A percentile compares a stretch with the other conserved stretches of the same genome.
Evolutionary conservation across 176 grass and related monocot species (phyloP).

Genomic region (Ensete ventricosum): DNA sequence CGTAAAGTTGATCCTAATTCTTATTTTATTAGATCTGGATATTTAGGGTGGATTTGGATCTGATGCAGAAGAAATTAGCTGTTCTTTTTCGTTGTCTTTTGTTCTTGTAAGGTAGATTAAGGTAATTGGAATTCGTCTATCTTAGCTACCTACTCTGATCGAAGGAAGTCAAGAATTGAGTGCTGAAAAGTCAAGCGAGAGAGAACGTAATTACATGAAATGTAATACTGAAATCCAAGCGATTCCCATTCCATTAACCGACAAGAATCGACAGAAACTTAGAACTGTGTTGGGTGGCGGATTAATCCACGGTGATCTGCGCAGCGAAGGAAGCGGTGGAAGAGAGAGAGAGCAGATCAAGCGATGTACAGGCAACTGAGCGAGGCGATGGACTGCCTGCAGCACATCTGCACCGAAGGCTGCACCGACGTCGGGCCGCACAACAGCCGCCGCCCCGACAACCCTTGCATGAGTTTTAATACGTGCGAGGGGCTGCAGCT

Average conservation of each 20-base stretch:
- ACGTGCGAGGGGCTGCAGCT: slow-evolving; percentile 48
- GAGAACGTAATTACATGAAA: too few relatives aligned
- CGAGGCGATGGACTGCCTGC: slow-evolving; percentile 59
- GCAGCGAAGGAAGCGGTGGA: slow-evolving; percentile 43
- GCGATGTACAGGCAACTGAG: slow-evolving; percentile 43
- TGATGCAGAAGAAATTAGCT: not conserved
- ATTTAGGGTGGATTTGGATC: not conserved
- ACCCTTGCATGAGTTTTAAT: slow-evolving; percentile 4
- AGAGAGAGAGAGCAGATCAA: slow-evolving; percentile 24
- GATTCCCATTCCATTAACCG: too few relatives aligned
- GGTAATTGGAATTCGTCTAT: not conserved
- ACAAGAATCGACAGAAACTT: too few relatives aligned
- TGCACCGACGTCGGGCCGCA: slow-evolving; percentile 12
- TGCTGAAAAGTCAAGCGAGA: too few relatives aligned
- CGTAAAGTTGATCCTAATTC: not conserved
- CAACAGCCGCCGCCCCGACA: not conserved
- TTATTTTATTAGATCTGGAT: not conserved
- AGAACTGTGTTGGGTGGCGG: too few relatives aligned
- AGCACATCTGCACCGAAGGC: slow-evolving; percentile 31
- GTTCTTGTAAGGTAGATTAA: not conserved
- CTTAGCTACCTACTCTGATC: too few relatives aligned
- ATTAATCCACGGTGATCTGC: not conserved
- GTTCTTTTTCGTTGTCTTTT: not conserved
- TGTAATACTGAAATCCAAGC: too few relatives aligned
- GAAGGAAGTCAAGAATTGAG: too few relatives aligned